phyloP scores from a whole-genome alignment of 352 stramenopile species.

The Phytophthora sojae region DNA sequence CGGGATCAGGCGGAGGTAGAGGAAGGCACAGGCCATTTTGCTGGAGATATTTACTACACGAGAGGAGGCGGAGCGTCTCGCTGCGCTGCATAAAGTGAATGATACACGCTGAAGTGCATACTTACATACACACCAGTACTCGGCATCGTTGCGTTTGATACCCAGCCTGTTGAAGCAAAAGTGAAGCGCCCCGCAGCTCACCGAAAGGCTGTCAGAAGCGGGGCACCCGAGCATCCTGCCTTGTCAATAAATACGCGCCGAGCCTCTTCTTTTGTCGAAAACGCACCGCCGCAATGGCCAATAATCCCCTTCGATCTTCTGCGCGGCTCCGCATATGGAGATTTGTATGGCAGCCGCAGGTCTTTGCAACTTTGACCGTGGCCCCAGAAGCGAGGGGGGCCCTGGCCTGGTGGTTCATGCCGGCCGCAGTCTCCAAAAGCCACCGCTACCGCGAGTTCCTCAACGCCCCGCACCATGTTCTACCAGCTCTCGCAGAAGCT shows the following conservation, averaged over 20 bases:
- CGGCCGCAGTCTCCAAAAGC: constrained; percentile 38
- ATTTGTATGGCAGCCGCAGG: constrained; percentile 39
- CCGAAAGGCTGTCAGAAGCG: neutral
- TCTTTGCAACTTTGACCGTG: constrained; percentile 59
- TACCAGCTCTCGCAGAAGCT: constrained; percentile 75
- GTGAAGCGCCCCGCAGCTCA: too few relatives aligned
- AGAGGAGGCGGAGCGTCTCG: constrained; percentile 2
- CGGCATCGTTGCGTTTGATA: too few relatives aligned
- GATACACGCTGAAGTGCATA: constrained; percentile 20
- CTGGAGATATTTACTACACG: constrained; percentile 37
- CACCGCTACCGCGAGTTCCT: constrained; percentile 21
- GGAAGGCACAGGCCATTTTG: constrained; percentile 7
- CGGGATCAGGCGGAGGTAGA: neutral
- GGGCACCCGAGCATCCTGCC: neutral
- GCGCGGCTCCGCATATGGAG: constrained; percentile 17
- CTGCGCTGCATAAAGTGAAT: constrained; percentile 18
- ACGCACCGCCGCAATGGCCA: constrained; percentile 1
- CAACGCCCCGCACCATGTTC: constrained; percentile 49
- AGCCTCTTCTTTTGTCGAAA: constrained; percentile 20
- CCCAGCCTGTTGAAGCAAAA: too few relatives aligned
- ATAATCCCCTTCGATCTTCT: constrained; percentile 13
- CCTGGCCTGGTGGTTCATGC: constrained; percentile 37
- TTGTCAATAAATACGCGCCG: too few relatives aligned
- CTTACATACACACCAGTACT: too few relatives aligned
- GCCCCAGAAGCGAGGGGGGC: constrained; percentile 33